These are phyloP conservation scores for Rhipidocladum racemiflorum DNA, from an alignment of 176 grass and related monocot species.

Conservation along the genomic window DNA sequence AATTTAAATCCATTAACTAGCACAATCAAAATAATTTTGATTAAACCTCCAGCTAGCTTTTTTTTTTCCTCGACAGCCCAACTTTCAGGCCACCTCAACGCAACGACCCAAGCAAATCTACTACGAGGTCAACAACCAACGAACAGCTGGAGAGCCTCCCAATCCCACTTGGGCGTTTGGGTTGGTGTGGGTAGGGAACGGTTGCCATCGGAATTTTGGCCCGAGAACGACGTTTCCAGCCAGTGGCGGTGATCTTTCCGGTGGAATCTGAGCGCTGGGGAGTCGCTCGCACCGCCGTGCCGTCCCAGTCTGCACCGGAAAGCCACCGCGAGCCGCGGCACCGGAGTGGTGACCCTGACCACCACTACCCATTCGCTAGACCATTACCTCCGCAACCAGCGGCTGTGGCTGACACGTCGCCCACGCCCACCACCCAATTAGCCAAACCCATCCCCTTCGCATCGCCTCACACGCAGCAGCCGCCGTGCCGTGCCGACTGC, in stretches of 20 bases:
- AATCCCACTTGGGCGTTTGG: neutral
- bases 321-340: neutral
- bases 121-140: neutral
- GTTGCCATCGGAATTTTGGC: neutral
- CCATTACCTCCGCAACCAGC: neutral
- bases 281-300: neutral
- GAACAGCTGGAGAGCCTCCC: neutral
- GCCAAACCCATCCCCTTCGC: neutral
- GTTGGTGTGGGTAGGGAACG: neutral
- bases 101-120: neutral
- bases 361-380: neutral
- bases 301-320: neutral
- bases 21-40: no score
- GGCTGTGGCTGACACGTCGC: conserved; percentile 36
- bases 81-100: no score
- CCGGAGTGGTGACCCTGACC: neutral
- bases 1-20: no score
- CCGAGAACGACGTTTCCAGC: neutral
- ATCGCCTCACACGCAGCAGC: neutral
- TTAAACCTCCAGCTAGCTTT: no score
- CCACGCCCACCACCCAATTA: neutral
- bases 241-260: neutral
- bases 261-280: neutral
- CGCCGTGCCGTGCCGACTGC: conserved; percentile 32
- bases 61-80: no score